Base-by-base conservation (phyloP, 2,329 filamentous ascomycete species). In the Fonsecaea pedrosoi region DNA sequence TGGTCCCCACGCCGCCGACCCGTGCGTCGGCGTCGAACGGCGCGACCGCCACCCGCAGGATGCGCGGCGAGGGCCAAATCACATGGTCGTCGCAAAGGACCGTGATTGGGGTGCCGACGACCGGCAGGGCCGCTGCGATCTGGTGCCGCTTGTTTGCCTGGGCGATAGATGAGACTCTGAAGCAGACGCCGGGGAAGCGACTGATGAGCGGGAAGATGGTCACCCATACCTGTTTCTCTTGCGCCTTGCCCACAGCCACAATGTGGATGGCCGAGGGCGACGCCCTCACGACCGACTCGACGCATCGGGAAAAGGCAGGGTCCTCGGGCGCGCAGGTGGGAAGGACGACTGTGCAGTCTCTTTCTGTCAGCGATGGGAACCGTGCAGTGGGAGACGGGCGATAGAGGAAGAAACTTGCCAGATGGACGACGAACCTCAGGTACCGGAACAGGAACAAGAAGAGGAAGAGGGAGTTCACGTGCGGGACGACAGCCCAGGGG, bases 1-100 rank as follows among this genome's bases (percentile, higher is more conserved):
- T 83, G 6, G 86, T 87, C 0, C 83, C 86, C 0, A 87, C 86
- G 7, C 84, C 77, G 1, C 85, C 87, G 1, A 89, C 82, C 0
- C 69, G 63, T 0, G 71, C 62, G 37, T 87, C 77, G 18, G n/a
- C 45, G 55, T 81, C 79, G 69, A 83, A 82, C 1, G 75, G 73
- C 7, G 82, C 80, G 0, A 87, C 74, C 0, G 83, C 68, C 0
- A 79, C 75, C 0, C 72, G 54, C 0, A 87, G 75, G 67, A 85
- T 84, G 0, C 67, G 67, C 4, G 35, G 18, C 0, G 68, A 37
- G 0, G 78, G 77, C 84, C 83, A 87, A 71, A 83, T 81, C 15
- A 85, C 84, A 69, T 85, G 83, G 73, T 87, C 85, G 67, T 87
- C 85, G 13, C 80, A 77, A 1, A 83, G 74, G 6, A 85, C 75